phyloP scores from a whole-genome alignment of 106 monocot genomes.

The Phalaenopsis aphrodite region DNA sequence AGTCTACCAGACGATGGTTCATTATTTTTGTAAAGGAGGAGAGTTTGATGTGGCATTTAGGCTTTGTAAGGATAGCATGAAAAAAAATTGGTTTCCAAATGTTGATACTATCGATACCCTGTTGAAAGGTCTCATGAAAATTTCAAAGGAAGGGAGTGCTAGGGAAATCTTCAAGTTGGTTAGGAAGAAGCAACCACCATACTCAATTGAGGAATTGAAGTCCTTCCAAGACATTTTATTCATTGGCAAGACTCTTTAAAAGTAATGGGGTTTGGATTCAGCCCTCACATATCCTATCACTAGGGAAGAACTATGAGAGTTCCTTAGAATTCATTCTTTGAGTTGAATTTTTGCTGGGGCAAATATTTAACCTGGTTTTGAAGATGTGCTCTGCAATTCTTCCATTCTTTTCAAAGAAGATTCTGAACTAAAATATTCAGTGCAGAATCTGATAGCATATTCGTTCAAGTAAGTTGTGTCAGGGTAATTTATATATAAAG shows the following conservation, averaged over 20 bases:
- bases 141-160: conserved; percentile 52
- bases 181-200: conserved; percentile 32
- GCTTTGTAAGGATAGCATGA: conserved; percentile 81
- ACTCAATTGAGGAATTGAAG: conserved; percentile 42
- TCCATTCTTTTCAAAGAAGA: neutral
- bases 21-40: conserved; percentile 73
- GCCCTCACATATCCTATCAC: neutral
- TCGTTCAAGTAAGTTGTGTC: neutral
- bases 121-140: conserved; percentile 47
- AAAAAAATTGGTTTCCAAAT: conserved; percentile 81
- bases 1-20: conserved; percentile 91
- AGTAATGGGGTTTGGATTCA: neutral
- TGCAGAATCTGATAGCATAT: neutral
- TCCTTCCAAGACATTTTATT: conserved; percentile 30
- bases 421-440: neutral
- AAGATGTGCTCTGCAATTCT: neutral
- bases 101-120: conserved; percentile 40
- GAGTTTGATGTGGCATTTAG: conserved; percentile 78
- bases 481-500: neutral
- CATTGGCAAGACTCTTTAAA: conserved; percentile 10
- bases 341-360: neutral
- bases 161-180: conserved; percentile 65
- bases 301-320: neutral
- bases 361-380: neutral
- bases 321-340: neutral